Conservation (phyloP, 2,329 filamentous ascomycete species). For the Monosporascus sp. region DNA sequence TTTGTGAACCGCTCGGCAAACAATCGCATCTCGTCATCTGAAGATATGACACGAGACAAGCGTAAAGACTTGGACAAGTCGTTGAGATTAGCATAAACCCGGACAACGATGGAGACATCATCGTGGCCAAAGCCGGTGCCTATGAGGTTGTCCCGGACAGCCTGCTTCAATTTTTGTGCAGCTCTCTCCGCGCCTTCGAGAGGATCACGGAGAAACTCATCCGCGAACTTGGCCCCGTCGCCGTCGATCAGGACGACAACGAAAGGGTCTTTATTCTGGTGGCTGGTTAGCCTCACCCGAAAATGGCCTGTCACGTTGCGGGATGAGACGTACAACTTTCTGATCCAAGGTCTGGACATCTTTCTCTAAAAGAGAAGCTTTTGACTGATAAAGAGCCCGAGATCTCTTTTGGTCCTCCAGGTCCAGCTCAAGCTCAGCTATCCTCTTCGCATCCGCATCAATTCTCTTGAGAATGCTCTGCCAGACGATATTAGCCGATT, state of each 20-base stretch:
- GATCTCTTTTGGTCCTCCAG: constrained; percentile 23
- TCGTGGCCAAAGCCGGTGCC: constrained; percentile 18
- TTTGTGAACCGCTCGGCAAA: constrained; percentile 31
- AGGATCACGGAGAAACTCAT: constrained; percentile 24
- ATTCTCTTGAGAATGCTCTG: constrained; percentile 23
- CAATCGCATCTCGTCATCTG: constrained; percentile 25
- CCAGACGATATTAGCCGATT: constrained; percentile 8
- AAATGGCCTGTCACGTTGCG: not conserved
- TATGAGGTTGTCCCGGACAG: constrained; percentile 22
- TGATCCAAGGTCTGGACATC: constrained; percentile 13
- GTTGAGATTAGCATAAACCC: constrained; percentile 30
- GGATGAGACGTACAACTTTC: constrained; percentile 20
- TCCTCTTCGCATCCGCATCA: constrained; percentile 17
- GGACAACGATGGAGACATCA: constrained; percentile 26
- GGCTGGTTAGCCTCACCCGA: constrained; percentile 5
- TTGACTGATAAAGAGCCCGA: constrained; percentile 19
- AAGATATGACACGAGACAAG: constrained; percentile 25
- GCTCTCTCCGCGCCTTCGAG: constrained; percentile 23
- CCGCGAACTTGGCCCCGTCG: constrained; percentile 30
- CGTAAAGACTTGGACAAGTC: constrained; percentile 28
- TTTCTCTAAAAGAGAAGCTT: constrained; percentile 14
- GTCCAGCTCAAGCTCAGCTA: constrained; percentile 23
- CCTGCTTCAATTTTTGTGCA: constrained; percentile 26
- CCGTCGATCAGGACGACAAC: constrained; percentile 30
- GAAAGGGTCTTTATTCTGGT: constrained; percentile 25